Evolutionary conservation across 2,329 filamentous ascomycete genomes (phyloP).

Genomic region (Capronia epimyces): DNA sequence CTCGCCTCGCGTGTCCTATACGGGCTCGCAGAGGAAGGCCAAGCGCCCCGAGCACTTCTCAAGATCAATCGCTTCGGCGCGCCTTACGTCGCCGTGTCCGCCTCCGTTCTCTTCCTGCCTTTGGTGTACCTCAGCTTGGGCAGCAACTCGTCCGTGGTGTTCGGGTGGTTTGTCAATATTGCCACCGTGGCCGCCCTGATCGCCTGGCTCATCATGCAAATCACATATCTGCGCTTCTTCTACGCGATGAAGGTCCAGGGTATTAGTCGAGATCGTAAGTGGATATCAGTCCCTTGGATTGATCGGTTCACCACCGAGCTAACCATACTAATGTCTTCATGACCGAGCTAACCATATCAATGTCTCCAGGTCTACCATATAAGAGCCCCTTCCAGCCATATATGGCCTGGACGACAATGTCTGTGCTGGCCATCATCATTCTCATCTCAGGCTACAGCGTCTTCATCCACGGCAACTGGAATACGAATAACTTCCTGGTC

Average conservation of each 20-base stretch:
- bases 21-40: slow-evolving; percentile 49
- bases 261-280: slow-evolving; percentile 40
- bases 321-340: too few relatives aligned
- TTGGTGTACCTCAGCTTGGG: slow-evolving; percentile 67
- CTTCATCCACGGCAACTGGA: too few relatives aligned
- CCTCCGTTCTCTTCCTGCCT: slow-evolving; percentile 57
- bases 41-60: slow-evolving; percentile 43
- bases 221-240: slow-evolving; percentile 66
- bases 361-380: too few relatives aligned
- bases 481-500: too few relatives aligned
- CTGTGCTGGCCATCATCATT: too few relatives aligned
- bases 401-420: too few relatives aligned
- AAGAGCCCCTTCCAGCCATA: too few relatives aligned
- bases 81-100: slow-evolving; percentile 58
- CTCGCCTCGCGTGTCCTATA: slow-evolving; percentile 59
- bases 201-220: slow-evolving; percentile 51
- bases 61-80: slow-evolving; percentile 58
- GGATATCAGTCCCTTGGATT: neutral
- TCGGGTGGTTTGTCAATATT: slow-evolving; percentile 40
- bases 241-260: slow-evolving; percentile 62
- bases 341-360: too few relatives aligned
- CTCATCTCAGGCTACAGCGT: too few relatives aligned
- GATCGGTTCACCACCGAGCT: too few relatives aligned
- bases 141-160: slow-evolving; percentile 56
- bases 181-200: slow-evolving; percentile 32